phyloP scores from a whole-genome alignment of 2,329 filamentous ascomycete genomes.

The Cladorrhinum sp. region DNA sequence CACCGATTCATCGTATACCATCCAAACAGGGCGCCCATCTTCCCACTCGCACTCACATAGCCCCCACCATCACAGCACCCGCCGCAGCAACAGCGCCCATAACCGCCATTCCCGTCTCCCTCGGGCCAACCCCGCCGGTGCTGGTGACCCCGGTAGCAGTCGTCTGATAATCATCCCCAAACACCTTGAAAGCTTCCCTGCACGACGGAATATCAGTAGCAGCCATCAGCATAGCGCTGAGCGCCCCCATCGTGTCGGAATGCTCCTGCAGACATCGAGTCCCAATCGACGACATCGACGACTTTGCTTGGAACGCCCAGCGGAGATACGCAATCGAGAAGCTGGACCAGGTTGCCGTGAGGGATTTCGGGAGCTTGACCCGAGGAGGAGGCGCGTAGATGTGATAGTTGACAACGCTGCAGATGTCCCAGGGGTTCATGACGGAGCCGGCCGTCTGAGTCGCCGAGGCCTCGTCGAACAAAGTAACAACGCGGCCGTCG shows the following conservation, averaged over 20 bases:
- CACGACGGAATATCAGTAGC: neutral
- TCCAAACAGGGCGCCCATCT: no score
- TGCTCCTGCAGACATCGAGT: neutral
- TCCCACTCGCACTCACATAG: neutral
- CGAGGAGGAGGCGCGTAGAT: neutral
- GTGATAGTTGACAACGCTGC: neutral
- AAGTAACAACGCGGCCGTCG: neutral
- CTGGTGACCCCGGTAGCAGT: neutral
- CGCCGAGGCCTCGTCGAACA: neutral
- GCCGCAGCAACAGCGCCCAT: neutral
- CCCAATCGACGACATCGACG: neutral
- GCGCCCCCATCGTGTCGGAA: neutral
- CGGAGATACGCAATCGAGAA: neutral
- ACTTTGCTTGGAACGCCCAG: neutral
- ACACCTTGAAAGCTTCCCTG: neutral
- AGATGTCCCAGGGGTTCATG: neutral
- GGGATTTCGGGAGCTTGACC: neutral
- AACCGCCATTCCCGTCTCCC: neutral
- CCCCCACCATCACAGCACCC: neutral
- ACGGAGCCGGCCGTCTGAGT: neutral
- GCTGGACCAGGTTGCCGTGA: neutral
- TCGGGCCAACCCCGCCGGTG: neutral
- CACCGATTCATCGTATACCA: no score
- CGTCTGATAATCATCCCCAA: neutral
- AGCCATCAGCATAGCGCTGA: neutral